phyloP scores from a whole-genome alignment of 371 early-diverging fungal genomes.

The Circinella umbellata region DNA sequence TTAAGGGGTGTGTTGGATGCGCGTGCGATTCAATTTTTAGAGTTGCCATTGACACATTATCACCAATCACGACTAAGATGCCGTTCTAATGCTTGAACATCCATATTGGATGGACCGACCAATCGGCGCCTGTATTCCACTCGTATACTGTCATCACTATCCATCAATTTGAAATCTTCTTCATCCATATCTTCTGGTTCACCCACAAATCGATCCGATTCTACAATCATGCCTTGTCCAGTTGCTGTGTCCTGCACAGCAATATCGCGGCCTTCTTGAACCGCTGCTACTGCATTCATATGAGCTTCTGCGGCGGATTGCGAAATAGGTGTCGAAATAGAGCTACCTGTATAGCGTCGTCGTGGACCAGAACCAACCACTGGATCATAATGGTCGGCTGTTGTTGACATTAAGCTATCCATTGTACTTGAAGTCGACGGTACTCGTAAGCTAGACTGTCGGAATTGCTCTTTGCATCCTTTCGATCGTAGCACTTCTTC shows the following conservation, averaged over 20 bases:
- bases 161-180: constrained; percentile 23
- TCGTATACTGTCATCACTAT: constrained; percentile 24
- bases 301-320: constrained; percentile 39
- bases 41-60: neutral
- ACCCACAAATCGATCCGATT: constrained; percentile 26
- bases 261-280: constrained; percentile 35
- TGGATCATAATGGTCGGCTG: neutral
- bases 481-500: constrained; percentile 38
- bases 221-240: constrained; percentile 18
- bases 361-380: constrained; percentile 13
- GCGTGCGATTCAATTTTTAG: too few species aligned
- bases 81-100: constrained; percentile 23
- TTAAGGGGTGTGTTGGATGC: too few species aligned
- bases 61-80: constrained; percentile 31
- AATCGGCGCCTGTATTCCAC: constrained; percentile 24
- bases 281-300: constrained; percentile 37
- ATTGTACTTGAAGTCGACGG: neutral
- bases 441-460: neutral
- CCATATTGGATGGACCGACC: constrained; percentile 24
- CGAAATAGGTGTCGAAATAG: constrained; percentile 45
- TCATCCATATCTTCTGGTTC: constrained; percentile 37
- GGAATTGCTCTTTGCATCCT: constrained; percentile 3
- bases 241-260: constrained; percentile 11
- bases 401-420: neutral
- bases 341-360: constrained; percentile 48